Evolutionary conservation across 2,329 filamentous ascomycete species (phyloP), one percentile per base, ranked within the genome.

Genomic region (Diplocarpon mali): DNA sequence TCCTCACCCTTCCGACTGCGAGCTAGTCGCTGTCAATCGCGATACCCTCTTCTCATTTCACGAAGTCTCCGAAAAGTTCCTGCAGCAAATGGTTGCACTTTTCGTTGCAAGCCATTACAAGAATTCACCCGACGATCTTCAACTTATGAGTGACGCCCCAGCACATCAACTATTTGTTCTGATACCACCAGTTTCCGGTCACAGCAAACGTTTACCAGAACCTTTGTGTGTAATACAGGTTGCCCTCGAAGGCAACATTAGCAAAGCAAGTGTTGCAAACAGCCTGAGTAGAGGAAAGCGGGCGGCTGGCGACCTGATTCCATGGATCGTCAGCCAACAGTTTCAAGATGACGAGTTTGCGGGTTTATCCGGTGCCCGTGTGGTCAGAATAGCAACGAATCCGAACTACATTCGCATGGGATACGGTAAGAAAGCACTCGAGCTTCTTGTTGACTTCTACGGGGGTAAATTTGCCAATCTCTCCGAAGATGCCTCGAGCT

Each of bases 31-130:
- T 56, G 88, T 98, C 57, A 98, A 96, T 67, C 83, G 92, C 45
- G 92, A 98, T 66, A 96, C 90, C 8, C 76, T 98, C 12, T 98
- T 98, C 69, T 96, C 90, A 11, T 98, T 93, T 70, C 92, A 98
- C 59, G 87, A 89, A 2, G 87, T 96, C 15, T 93, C 92, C 2
- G 92, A 98, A 64, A 92, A 89, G 60, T 96, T 98, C 67, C 68
- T 98, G 44, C 92, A 98, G 63, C 88, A 95, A 58, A 95, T 98
- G 87, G 90, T 98, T 66, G 88, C 89, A 1, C 75, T 98, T 2
- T 98, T 96, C 57, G 93, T 98, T 24, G 88, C 92, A 24, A 94
- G 87, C 56, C 88, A 95, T 65, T 95, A 98, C 72, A 96, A 96
- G 66, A 98, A 98, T 66, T 87, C 89, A 0, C 92, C 92, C 0